Conservation (phyloP, 2,329 filamentous ascomycete species). For the Ceratocystis lukuohia region DNA sequence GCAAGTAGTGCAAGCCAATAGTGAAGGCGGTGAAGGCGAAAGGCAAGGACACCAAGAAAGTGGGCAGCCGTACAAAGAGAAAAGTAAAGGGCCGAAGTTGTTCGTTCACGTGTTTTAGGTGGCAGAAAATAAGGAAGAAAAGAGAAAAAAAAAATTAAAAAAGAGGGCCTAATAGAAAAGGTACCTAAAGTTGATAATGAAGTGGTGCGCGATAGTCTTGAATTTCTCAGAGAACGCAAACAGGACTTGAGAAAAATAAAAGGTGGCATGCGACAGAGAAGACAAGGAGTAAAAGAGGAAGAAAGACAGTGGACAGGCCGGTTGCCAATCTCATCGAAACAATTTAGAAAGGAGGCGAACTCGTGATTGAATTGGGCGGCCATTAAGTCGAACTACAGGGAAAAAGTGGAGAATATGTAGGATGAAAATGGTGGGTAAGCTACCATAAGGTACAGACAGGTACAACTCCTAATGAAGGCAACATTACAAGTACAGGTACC, state of each 20-base stretch:
- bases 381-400: neutral
- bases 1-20: neutral
- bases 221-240: neutral
- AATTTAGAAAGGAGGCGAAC: slow-evolving; percentile 2
- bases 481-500: neutral
- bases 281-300: neutral
- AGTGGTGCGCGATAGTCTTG: neutral
- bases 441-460: neutral
- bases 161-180: neutral
- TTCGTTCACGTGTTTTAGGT: neutral
- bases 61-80: neutral
- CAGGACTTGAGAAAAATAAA: neutral
- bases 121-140: neutral
- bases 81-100: slow-evolving; percentile 4
- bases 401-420: neutral
- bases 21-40: neutral
- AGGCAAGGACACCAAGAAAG: neutral
- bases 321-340: neutral
- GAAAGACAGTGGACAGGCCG: neutral
- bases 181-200: neutral
- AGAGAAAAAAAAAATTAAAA: neutral
- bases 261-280: neutral
- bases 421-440: neutral
- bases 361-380: slow-evolving; percentile 1
- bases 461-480: neutral